A percentile compares a stretch with the other conserved stretches of the same genome.
Evolutionary conservation across 1,139 yeast species (phyloP).

Genomic region (Candida labiduridarum): DNA sequence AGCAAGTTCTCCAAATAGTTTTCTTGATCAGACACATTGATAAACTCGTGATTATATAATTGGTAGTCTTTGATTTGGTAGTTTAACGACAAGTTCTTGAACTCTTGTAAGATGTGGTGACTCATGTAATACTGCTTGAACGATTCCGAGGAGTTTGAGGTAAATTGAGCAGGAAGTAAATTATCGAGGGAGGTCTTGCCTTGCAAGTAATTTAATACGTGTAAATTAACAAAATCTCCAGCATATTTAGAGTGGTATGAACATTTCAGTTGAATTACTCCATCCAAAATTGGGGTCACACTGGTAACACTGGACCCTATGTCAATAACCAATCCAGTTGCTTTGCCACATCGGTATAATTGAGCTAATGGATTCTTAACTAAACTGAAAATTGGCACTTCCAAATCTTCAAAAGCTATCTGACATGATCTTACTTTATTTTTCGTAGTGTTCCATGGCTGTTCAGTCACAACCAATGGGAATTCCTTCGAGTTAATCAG

Average conservation of each 20-base stretch:
- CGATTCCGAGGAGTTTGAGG: conserved; percentile 39
- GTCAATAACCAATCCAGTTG: conserved; percentile 70
- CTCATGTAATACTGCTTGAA: conserved; percentile 48
- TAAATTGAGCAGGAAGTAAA: conserved; percentile 30
- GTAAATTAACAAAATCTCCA: conserved; percentile 68
- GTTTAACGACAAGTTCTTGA: conserved; percentile 17
- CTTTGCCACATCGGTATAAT: conserved; percentile 67
- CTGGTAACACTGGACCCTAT: conserved; percentile 63
- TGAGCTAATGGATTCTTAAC: conserved; percentile 73
- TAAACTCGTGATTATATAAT: conserved; percentile 46
- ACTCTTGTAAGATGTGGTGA: conserved; percentile 48
- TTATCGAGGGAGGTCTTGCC: conserved; percentile 28
- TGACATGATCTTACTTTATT: conserved; percentile 56
- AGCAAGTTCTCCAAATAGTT: conserved; percentile 54
- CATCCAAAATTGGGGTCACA: conserved; percentile 74
- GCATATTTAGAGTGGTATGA: conserved; percentile 63
- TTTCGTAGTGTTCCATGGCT: conserved; percentile 60
- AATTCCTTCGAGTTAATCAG: conserved; percentile 52
- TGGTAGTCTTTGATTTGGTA: conserved; percentile 41
- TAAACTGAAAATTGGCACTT: conserved; percentile 68
- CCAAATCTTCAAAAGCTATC: conserved; percentile 63
- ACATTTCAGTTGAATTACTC: conserved; percentile 63
- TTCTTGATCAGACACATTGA: conserved; percentile 44
- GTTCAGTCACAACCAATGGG: conserved; percentile 70
- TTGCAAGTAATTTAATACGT: conserved; percentile 45